Conservation (phyloP, 495 filamentous ascomycete species). For the Xylaria longipes region DNA sequence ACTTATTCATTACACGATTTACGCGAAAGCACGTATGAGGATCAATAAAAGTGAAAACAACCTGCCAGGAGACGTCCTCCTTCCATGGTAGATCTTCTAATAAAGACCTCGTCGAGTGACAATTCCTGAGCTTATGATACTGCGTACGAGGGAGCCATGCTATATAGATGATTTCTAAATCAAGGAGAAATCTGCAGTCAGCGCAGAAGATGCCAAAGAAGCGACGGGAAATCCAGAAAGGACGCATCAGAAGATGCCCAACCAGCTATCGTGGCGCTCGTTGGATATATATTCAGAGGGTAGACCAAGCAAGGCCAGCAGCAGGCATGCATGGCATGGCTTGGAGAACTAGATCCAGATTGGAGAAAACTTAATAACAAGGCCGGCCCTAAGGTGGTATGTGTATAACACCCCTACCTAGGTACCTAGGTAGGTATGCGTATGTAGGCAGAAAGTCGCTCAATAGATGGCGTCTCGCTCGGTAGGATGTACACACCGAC, state of each 20-base stretch:
- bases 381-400: background rate
- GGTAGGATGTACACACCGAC: constrained; percentile 11
- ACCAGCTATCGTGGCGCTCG: background rate
- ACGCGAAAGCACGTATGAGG: background rate
- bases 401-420: background rate
- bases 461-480: constrained; percentile 11
- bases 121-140: background rate
- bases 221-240: background rate
- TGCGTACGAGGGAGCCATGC: background rate
- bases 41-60: background rate
- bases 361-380: background rate
- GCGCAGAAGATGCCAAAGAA: background rate
- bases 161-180: background rate
- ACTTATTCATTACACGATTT: background rate
- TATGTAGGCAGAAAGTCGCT: constrained; percentile 9
- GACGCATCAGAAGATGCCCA: background rate
- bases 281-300: background rate
- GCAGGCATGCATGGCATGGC: background rate
- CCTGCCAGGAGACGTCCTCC: background rate
- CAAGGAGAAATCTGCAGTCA: background rate
- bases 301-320: background rate
- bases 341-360: background rate
- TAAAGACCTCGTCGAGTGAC: background rate
- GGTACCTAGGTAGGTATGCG: background rate
- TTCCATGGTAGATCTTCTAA: background rate